Evolutionary conservation across 345 rosid genomes (phyloP), one percentile per base, ranked within the genome.

Genomic region (Salix arbutifolia): DNA sequence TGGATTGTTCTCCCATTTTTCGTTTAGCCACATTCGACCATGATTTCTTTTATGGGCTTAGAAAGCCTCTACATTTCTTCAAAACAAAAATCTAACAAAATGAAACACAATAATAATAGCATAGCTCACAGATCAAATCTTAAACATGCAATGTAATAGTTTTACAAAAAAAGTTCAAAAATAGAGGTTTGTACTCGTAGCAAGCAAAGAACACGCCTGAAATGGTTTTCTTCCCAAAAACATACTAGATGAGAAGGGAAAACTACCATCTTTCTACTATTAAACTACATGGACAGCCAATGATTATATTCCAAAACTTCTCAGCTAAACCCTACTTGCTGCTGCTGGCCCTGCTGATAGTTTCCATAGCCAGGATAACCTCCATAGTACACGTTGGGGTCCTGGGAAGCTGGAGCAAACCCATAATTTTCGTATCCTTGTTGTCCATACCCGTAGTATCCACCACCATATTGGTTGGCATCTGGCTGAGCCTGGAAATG

Each of bases 351-450:
- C 76, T 88, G 92, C 85, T 87, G 90, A 83, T 91, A 92, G 80
- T 86, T 90, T 52, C 90, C 92, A 37, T 92, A 89, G 4, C 97
- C 94, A 18, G 97, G 78, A 62, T 92, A 90, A 30, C 92, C 90
- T 50, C 98, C 95, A 53, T 94, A 94, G 75, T 91, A 94, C 85
- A 91, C 80, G 84, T 84, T 92, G 18, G 97, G 92, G 80, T 92
- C 98, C 82, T 94, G 98, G 1, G 91, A 78, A 25, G 89, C 79
- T 23, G 91, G 85, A 3, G 89, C 88, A 78, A 92, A 92, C 13
- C 94, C 92, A 78, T 92, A 94, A 69, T 84, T 86, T 70, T 94
- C 98, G 17, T 92, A 90, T 5, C 98, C 97, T 68, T 89, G 90
- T 19, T 46, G 50, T 14, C 86, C 67, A 66, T 92, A 91, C 2